These are phyloP conservation scores for Lyophyllum atratum DNA, from an alignment of 768 basidiomycete species.

Conservation along the genomic window DNA sequence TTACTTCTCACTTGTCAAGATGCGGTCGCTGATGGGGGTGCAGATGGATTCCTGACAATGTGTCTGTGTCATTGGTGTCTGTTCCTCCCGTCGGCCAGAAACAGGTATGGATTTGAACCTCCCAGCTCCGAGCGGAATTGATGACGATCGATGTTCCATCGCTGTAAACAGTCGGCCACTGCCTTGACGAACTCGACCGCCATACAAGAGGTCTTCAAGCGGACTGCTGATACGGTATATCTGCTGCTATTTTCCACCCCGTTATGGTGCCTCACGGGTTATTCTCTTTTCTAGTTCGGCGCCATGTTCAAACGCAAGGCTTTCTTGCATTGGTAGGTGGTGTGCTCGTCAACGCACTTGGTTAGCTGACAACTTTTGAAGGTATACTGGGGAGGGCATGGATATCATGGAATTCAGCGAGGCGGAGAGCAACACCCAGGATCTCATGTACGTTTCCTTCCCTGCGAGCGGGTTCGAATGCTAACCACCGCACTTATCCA, in stretches of 20 bases:
- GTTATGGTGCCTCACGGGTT: conserved; percentile 4
- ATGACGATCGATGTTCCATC: not conserved
- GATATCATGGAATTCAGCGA: conserved; percentile 85
- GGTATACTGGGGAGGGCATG: conserved; percentile 90
- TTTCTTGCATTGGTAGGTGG: conserved; percentile 75
- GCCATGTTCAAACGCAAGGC: conserved; percentile 84
- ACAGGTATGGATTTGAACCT: conserved; percentile 43
- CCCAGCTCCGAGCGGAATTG: not conserved
- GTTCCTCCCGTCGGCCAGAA: conserved; percentile 82
- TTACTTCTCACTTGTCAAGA: not conserved
- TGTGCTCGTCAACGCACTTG: not conserved
- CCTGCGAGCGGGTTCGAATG: too few relatives aligned
- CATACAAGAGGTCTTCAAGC: conserved; percentile 84
- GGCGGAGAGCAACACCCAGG: conserved; percentile 80
- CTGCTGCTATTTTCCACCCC: not conserved
- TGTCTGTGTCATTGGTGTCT: conserved; percentile 80
- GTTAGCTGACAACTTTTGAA: conserved; percentile 14
- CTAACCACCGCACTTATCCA: not conserved
- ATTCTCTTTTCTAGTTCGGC: conserved; percentile 51
- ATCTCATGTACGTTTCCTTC: conserved; percentile 75
- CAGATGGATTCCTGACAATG: conserved; percentile 91
- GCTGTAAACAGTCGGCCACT: conserved; percentile 53
- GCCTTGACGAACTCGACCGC: conserved; percentile 79
- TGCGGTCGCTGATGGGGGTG: conserved; percentile 6
- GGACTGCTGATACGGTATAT: conserved; percentile 62